Percentiles rank a stretch among this genome's conserved stretches.
Conservation (phyloP, 2,329 filamentous ascomycete species). For the Claviceps arundinis region DNA sequence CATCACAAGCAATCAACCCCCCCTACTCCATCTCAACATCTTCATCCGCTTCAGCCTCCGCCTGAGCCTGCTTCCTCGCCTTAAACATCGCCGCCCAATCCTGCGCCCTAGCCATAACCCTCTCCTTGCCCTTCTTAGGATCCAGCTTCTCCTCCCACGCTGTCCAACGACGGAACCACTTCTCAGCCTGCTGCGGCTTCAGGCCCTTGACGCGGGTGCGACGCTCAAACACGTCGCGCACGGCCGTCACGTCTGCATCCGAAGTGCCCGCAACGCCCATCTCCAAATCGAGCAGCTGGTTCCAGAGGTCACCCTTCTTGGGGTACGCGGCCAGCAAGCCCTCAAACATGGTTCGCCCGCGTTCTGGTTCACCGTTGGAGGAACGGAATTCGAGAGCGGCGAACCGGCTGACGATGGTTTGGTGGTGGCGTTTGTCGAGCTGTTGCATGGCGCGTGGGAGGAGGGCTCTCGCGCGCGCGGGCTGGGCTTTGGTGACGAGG, state of each 20-base stretch:
- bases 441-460: conserved; percentile 76
- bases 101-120: conserved; percentile 56
- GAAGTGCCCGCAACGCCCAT: conserved; percentile 38
- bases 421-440: conserved; percentile 51
- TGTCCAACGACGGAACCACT: conserved; percentile 86
- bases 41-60: conserved; percentile 19
- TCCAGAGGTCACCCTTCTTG: conserved; percentile 87
- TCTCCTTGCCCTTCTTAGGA: conserved; percentile 53
- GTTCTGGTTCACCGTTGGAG: conserved; percentile 69
- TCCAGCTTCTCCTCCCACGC: conserved; percentile 72
- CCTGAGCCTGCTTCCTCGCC: conserved; percentile 29
- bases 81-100: conserved; percentile 50
- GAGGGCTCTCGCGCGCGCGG: conserved; percentile 64
- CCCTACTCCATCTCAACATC: conserved; percentile 17
- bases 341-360: conserved; percentile 89
- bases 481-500: conserved; percentile 55
- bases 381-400: conserved; percentile 86
- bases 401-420: conserved; percentile 70
- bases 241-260: conserved; percentile 38
- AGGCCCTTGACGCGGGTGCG: conserved; percentile 55
- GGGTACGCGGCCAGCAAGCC: conserved; percentile 72
- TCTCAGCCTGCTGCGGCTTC: conserved; percentile 71
- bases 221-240: conserved; percentile 72
- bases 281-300: conserved; percentile 80
- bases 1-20: neutral